phyloP scores from a whole-genome alignment of 139 green algal species.

The Chlamydomonas sp. region DNA sequence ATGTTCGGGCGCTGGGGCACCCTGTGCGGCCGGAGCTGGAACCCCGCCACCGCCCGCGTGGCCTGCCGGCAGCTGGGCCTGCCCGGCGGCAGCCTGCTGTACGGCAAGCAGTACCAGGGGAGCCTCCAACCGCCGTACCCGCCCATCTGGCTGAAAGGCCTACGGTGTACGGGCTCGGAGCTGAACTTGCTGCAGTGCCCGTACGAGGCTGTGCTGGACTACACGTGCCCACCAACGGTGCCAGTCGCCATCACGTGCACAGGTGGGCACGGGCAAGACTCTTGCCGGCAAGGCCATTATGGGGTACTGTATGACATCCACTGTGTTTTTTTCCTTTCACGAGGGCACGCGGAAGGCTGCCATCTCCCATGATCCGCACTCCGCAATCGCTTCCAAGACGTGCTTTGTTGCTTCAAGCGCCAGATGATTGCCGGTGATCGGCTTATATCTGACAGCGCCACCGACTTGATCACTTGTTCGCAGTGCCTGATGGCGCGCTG shows the following conservation, averaged over 20 bases:
- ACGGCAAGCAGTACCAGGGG: not conserved
- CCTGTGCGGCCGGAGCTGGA: slow-evolving; percentile 7
- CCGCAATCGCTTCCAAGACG: too few species aligned
- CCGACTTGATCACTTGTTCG: too few species aligned
- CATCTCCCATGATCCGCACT: too few species aligned
- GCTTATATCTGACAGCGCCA: too few species aligned
- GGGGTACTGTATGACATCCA: too few species aligned
- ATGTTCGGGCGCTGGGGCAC: slow-evolving; percentile 10
- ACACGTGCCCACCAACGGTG: not conserved
- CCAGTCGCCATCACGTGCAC: slow-evolving; percentile 5
- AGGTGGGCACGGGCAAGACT: not conserved
- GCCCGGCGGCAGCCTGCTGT: not conserved
- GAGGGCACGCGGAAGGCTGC: too few species aligned
- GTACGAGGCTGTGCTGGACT: not conserved
- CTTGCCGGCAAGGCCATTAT: too few species aligned
- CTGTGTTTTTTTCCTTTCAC: too few species aligned
- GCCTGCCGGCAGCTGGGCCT: slow-evolving; percentile 10
- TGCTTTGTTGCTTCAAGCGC: too few species aligned
- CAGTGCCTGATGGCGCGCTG: slow-evolving; percentile 11
- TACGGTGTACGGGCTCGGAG: not conserved
- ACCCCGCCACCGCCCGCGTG: not conserved
- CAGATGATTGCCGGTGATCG: too few species aligned
- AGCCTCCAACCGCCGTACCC: not conserved
- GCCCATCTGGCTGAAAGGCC: not conserved
- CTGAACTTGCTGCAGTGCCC: not conserved